Percentiles rank a stretch among this genome's conserved stretches.
Conservation (phyloP, 352 stramenopile species). For the Lagenidium giganteum region DNA sequence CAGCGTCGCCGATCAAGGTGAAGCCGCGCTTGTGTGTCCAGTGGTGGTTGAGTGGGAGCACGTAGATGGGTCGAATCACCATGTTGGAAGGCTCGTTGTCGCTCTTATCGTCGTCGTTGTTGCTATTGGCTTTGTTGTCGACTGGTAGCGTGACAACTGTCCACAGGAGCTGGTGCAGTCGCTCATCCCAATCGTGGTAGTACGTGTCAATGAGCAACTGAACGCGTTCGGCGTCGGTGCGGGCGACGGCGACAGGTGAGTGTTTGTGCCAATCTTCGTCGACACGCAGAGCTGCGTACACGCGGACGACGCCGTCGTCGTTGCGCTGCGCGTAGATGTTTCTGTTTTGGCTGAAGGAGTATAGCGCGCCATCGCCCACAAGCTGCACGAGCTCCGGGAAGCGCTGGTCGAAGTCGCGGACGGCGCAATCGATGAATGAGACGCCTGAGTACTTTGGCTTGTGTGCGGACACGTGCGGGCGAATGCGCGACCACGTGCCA, state of each 20-base stretch:
- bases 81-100: background rate
- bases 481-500: constrained; percentile 14
- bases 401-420: constrained; percentile 13
- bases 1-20: constrained; percentile 25
- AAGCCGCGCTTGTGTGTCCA: constrained; percentile 12
- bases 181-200: constrained; percentile 12
- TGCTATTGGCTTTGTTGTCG: constrained; percentile 1
- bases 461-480: constrained; percentile 3
- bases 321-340: constrained; percentile 17
- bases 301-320: constrained; percentile 12
- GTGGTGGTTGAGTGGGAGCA: constrained; percentile 6
- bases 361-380: constrained; percentile 13
- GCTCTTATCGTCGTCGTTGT: no score
- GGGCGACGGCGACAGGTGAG: background rate
- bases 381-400: constrained; percentile 16
- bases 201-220: constrained; percentile 3
- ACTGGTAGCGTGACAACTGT: constrained; percentile 1
- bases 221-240: constrained; percentile 2
- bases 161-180: constrained; percentile 5
- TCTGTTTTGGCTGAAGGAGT: constrained; percentile 7
- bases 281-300: constrained; percentile 16
- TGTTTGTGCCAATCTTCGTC: constrained; percentile 2
- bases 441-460: constrained; percentile 2
- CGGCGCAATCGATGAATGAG: constrained; percentile 10
- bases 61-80: constrained; percentile 6